A percentile compares a stretch with the other conserved stretches of the same genome.
These are phyloP conservation scores for Antrodiella citrinella DNA, from an alignment of 768 basidiomycete species.

Conservation along the genomic window DNA sequence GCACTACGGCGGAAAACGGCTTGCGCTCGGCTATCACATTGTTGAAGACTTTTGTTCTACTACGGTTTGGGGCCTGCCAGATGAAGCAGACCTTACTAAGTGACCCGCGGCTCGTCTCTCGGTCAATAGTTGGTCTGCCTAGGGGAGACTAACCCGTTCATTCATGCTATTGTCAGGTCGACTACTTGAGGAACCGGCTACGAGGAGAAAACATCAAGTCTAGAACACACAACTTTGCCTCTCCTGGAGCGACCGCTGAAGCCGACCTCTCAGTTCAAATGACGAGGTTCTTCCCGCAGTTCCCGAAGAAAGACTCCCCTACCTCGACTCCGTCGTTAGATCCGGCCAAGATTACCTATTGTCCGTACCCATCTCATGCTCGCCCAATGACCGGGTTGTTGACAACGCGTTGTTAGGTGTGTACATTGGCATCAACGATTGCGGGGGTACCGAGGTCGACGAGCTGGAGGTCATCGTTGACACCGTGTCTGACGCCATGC, in stretches of 20 bases:
- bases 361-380: neutral
- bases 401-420: conserved; percentile 15
- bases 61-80: no score
- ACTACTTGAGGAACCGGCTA: neutral
- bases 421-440: conserved; percentile 34
- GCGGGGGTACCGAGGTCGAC: conserved; percentile 22
- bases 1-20: neutral
- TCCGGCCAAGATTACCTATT: neutral
- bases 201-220: neutral
- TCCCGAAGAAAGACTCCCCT: neutral
- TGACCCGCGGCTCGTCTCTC: no score
- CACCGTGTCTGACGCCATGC: conserved; percentile 17
- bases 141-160: neutral
- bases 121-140: no score
- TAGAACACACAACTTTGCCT: neutral
- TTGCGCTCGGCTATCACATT: neutral
- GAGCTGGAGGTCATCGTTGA: conserved; percentile 24
- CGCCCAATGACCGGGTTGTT: neutral
- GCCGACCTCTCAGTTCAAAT: neutral
- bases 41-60: no score
- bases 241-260: neutral
- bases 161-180: neutral
- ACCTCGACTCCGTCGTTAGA: neutral
- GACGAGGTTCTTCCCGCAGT: neutral
- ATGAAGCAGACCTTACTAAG: no score